Base-by-base conservation (phyloP, 129 eudicot genomes). In the Flaveria linearis region DNA sequence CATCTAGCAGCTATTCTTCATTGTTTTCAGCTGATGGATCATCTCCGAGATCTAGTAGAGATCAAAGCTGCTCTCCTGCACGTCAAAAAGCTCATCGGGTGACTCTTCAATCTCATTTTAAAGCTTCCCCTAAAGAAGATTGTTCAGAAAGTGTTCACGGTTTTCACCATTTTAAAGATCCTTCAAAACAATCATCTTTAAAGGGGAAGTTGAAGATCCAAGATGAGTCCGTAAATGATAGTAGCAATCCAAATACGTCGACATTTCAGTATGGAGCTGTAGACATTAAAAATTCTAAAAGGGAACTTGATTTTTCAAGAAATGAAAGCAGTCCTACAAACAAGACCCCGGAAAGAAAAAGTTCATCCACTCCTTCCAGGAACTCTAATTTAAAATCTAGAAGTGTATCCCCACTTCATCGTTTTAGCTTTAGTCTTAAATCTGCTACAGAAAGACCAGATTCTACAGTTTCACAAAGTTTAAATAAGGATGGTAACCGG, bases 321-420 rank as follows among this genome's bases (percentile, higher is more conserved):
- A 69, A 55, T 57, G 58, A 43, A 22, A 55, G 60, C 68, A 36
- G 57, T 58, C 81, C 73, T 12, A 84, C 76, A 53, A 73, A 47
- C 72, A 85, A 81, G 41, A 5, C 41, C 0, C 41, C 41, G 6
- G 74, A 82, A 76, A 86, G 76, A 82, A 80, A 70, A 56, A 78
- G 67, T 67, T 52, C 74, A 25, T 17, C 68, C 18, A 23, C 26
- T 47, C 75, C 84, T 28, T 72, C 69, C 15, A 72, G 80, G 25
- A 69, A 43, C 15, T 76, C 78, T 23, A 76, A 67, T 80, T 25
- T 73, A 58, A 87, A 87, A 73, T 75, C 70, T 45, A 80, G 96
- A 85, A 85, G 85, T 58, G 77, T 78, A n/a, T 89, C 98, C 57
- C 96, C 96, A 49, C 88, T 85, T 68, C 88, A 88, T 25, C 86